phyloP scores from a whole-genome alignment of 2,329 filamentous ascomycete genomes.

The Fusarium haematococcum region DNA sequence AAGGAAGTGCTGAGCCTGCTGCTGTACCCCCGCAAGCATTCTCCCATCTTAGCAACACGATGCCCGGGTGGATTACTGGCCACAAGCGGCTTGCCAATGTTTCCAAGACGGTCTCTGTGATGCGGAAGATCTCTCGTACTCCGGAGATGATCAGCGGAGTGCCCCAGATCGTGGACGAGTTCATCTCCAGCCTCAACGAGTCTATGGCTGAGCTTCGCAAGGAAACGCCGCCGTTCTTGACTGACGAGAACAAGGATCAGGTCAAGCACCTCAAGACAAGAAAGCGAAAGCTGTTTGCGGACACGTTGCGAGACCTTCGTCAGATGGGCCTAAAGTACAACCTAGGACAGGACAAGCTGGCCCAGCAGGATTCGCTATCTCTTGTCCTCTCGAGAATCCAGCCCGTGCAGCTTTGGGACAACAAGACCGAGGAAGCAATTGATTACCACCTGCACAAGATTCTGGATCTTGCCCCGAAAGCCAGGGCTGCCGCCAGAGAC shows the following conservation, averaged over 20 bases:
- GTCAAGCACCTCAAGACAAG: conserved; percentile 91
- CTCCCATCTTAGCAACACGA: conserved; percentile 36
- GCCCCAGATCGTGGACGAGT: conserved; percentile 71
- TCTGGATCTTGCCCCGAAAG: conserved; percentile 77
- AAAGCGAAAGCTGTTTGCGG: conserved; percentile 91
- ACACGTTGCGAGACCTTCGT: conserved; percentile 84
- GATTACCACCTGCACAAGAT: conserved; percentile 85
- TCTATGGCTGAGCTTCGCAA: conserved; percentile 81
- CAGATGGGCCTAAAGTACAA: conserved; percentile 93
- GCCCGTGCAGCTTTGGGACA: conserved; percentile 51
- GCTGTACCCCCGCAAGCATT: conserved; percentile 31
- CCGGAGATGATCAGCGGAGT: conserved; percentile 66
- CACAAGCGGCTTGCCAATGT: conserved; percentile 79
- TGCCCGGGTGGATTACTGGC: conserved; percentile 56
- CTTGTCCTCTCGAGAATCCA: conserved; percentile 73
- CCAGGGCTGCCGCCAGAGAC: conserved; percentile 74
- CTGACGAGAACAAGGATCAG: conserved; percentile 84
- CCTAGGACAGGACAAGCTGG: conserved; percentile 77
- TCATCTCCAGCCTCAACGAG: conserved; percentile 75
- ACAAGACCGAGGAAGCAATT: conserved; percentile 51
- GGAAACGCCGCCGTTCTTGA: conserved; percentile 84
- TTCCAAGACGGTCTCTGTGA: conserved; percentile 76
- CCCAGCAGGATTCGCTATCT: conserved; percentile 78
- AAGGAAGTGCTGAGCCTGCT: neutral
- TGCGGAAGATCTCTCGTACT: conserved; percentile 72